Conservation (phyloP, 1,284 basidiomycete genomes). For the Cryptococcus sp. region DNA sequence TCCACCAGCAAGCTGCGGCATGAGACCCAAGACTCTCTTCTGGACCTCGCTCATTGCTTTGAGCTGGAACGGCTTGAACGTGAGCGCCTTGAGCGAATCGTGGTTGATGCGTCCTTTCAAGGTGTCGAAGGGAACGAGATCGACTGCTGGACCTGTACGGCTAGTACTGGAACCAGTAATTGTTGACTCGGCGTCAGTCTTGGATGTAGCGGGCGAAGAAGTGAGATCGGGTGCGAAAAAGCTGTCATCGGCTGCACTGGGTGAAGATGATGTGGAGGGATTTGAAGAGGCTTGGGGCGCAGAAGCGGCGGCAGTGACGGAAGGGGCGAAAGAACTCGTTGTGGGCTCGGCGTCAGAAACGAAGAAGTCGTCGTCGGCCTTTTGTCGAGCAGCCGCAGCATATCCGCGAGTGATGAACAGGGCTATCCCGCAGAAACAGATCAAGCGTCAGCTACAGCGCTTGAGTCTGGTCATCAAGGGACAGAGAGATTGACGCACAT, state of each 20-base stretch:
- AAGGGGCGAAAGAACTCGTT: too few relatives aligned
- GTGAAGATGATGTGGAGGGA: conserved; percentile 4
- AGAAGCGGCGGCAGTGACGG: too few relatives aligned
- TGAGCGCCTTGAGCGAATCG: conserved; percentile 67
- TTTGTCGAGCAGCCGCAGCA: conserved; percentile 19
- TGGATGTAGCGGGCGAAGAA: not conserved
- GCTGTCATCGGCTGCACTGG: conserved; percentile 13
- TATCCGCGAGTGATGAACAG: conserved; percentile 20
- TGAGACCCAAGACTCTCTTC: conserved; percentile 66
- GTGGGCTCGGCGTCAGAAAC: conserved; percentile 1
- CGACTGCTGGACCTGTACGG: conserved; percentile 13
- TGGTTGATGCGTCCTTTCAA: conserved; percentile 56
- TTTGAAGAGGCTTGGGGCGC: not conserved
- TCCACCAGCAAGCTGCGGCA: conserved; percentile 57
- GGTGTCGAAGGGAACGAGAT: conserved; percentile 53
- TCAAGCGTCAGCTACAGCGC: not conserved
- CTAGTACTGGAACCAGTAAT: not conserved
- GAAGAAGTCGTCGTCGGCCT: conserved; percentile 25
- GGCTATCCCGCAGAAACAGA: not conserved
- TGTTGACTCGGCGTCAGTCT: not conserved
- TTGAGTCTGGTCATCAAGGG: not conserved
- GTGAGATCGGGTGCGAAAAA: conserved; percentile 19
- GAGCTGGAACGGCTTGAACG: conserved; percentile 68
- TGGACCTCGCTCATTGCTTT: conserved; percentile 83
- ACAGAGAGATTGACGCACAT: conserved; percentile 1